Percentiles rank a stretch among this genome's conserved stretches.
These are phyloP conservation scores for Vigna hirtella DNA, from an alignment of 306 rosid genomes.

Conservation along the genomic window DNA sequence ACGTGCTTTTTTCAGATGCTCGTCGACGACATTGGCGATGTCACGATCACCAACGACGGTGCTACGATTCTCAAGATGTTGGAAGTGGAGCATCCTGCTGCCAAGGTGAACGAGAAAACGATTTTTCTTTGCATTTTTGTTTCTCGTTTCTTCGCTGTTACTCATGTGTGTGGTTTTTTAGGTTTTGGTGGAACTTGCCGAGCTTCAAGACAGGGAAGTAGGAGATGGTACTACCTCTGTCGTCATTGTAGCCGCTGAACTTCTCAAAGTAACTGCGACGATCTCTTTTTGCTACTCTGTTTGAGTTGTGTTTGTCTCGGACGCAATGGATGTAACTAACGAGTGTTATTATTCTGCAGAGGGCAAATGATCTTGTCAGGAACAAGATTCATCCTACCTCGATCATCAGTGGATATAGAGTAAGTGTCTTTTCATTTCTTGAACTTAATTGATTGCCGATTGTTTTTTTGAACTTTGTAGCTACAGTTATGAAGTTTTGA, in stretches of 20 bases:
- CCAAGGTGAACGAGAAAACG: slow-evolving; percentile 58
- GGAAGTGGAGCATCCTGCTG: slow-evolving; percentile 99
- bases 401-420: slow-evolving; percentile 95
- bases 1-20: slow-evolving; percentile 70
- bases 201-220: slow-evolving; percentile 94
- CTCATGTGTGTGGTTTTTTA: slow-evolving; percentile 30
- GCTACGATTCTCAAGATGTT: slow-evolving; percentile 97
- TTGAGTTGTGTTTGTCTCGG: neutral
- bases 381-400: slow-evolving; percentile 97
- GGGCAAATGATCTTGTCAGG: slow-evolving; percentile 96
- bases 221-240: slow-evolving; percentile 99
- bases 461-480: neutral
- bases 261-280: slow-evolving; percentile 66
- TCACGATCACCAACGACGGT: slow-evolving; percentile 94
- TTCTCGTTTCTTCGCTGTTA: neutral
- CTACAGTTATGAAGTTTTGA: neutral
- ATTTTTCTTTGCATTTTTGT: neutral
- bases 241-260: slow-evolving; percentile 94
- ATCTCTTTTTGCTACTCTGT: neutral
- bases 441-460: neutral
- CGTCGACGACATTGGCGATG: slow-evolving; percentile 94
- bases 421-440: slow-evolving; percentile 37
- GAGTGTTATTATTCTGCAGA: slow-evolving; percentile 49
- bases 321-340: neutral
- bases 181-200: slow-evolving; percentile 97